phyloP scores from a whole-genome alignment of 495 filamentous ascomycete genomes.

The Aspergillus nidulans region DNA sequence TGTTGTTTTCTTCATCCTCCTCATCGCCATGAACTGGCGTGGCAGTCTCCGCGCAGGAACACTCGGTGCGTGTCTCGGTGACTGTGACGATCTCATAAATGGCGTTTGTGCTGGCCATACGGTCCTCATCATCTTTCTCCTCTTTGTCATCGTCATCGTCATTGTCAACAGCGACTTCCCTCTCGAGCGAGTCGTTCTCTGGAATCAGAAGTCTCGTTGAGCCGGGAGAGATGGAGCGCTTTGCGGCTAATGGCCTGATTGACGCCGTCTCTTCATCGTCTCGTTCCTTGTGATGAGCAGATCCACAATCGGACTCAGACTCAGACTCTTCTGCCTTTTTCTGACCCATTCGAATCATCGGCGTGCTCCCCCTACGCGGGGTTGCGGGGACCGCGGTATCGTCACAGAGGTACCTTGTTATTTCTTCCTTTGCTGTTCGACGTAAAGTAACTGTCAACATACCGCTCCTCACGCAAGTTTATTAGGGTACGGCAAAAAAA shows the following conservation, averaged over 20 bases:
- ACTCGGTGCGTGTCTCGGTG: constrained; percentile 6
- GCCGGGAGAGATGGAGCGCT: background rate
- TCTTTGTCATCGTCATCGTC: background rate
- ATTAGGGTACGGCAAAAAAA: background rate
- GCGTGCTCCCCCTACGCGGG: constrained; percentile 7
- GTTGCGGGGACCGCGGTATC: constrained; percentile 8
- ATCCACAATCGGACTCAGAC: background rate
- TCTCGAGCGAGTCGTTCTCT: background rate
- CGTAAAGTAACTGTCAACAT: too few species aligned
- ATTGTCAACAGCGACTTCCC: background rate
- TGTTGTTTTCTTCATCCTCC: background rate
- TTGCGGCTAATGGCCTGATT: background rate
- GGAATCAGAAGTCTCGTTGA: background rate
- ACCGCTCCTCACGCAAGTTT: too few species aligned
- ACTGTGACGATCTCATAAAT: constrained; percentile 5
- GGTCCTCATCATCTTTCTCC: background rate
- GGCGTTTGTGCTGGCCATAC: background rate
- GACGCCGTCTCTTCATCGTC: background rate
- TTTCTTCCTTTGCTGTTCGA: background rate
- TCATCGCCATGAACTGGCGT: background rate
- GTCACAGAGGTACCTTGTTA: constrained; percentile 11
- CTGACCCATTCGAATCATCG: constrained; percentile 4
- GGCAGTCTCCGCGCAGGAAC: background rate
- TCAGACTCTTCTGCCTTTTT: background rate
- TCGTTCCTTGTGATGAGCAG: background rate